Evolutionary conservation across 495 filamentous ascomycete species (phyloP).

Genomic region (Ascobolus immersus): DNA sequence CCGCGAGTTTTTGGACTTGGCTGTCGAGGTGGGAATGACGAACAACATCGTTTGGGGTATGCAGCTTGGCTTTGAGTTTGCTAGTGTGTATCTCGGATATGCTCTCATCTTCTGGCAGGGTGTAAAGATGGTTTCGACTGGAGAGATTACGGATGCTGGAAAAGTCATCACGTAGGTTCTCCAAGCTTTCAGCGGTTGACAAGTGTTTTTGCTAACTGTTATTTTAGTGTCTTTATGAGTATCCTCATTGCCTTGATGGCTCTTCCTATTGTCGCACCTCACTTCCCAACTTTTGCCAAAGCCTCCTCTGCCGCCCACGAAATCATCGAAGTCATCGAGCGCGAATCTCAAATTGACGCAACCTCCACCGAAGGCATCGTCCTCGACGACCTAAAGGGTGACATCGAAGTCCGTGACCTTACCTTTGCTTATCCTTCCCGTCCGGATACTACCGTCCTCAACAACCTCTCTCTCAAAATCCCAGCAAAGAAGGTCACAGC

Average conservation of each 20-base stretch:
- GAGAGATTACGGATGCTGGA: slow-evolving; percentile 3
- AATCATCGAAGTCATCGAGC: not conserved
- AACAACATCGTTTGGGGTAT: not conserved
- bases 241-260: slow-evolving; percentile 3
- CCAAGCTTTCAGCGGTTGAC: not conserved
- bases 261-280: not conserved
- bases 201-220: not conserved
- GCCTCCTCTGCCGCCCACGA: not conserved
- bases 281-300: not conserved
- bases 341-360: not conserved
- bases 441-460: slow-evolving; percentile 33
- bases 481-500: slow-evolving; percentile 50
- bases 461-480: slow-evolving; percentile 38
- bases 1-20: not conserved
- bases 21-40: slow-evolving; percentile 1
- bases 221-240: slow-evolving; percentile 2
- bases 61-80: slow-evolving; percentile 4
- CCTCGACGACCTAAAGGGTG: slow-evolving; percentile 1
- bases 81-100: slow-evolving; percentile 5
- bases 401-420: not conserved
- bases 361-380: too few relatives aligned
- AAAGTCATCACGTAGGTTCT: slow-evolving; percentile 2
- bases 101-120: slow-evolving; percentile 11
- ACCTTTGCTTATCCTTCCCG: slow-evolving; percentile 63
- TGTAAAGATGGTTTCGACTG: slow-evolving; percentile 2